Evolutionary conservation across 129 eudicot species (phyloP).

Genomic region (Escallonia herrerae): DNA sequence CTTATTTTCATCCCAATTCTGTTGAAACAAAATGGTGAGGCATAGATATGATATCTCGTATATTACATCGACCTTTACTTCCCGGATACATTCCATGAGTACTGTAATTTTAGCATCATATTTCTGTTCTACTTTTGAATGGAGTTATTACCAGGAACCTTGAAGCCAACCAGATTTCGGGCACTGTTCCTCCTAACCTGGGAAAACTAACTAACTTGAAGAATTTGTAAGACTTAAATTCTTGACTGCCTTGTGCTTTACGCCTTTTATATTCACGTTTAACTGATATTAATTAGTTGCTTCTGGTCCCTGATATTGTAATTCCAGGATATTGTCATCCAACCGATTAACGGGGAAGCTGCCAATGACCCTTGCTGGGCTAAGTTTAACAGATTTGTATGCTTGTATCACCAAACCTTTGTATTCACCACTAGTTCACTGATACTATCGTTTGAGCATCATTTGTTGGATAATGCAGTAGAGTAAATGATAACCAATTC

Average conservation of each 20-base stretch:
- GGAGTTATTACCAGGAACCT: conserved; percentile 45
- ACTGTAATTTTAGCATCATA: background rate
- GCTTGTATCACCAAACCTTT: background rate
- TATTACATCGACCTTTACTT: background rate
- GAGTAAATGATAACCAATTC: conserved; percentile 71
- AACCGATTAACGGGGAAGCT: conserved; percentile 60
- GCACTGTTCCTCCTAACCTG: conserved; percentile 56
- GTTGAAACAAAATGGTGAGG: too few relatives aligned
- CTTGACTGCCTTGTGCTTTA: conserved; percentile 1
- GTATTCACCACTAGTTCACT: background rate
- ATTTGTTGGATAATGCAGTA: conserved; percentile 41
- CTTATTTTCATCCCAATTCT: too few relatives aligned
- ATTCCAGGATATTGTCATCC: conserved; percentile 72
- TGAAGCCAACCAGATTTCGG: conserved; percentile 74
- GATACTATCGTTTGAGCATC: background rate
- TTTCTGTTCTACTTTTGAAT: background rate
- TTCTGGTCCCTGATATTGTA: conserved; percentile 8
- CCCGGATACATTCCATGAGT: background rate
- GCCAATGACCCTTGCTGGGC: conserved; percentile 53
- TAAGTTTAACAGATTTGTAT: conserved; percentile 61
- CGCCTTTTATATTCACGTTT: background rate
- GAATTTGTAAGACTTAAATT: conserved; percentile 42
- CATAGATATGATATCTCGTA: too few relatives aligned
- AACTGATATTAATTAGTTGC: background rate
- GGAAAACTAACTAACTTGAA: conserved; percentile 47